These are phyloP conservation scores for Pseudonitzschia multiseries DNA, from an alignment of 108 stramenopile genomes.

Conservation along the genomic window DNA sequence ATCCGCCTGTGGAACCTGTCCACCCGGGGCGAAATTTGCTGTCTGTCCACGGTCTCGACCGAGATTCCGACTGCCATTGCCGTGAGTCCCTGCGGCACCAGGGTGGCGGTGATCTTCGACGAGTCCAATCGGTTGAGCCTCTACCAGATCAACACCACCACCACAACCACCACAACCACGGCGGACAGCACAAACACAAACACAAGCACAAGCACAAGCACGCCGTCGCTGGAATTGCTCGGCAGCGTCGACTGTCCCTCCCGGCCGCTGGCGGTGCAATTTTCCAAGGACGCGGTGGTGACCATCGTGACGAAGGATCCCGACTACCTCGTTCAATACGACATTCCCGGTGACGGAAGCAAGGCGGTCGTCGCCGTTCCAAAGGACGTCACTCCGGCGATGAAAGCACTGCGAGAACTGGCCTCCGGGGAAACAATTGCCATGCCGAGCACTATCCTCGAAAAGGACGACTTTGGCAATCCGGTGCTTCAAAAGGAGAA, in stretches of 20 bases:
- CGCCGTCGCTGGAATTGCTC: conserved; percentile 37
- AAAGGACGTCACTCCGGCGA: conserved; percentile 18
- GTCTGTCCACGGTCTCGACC: conserved; percentile 9
- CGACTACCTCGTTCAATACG: conserved; percentile 42
- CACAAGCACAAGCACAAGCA: too few relatives aligned
- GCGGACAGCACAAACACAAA: too few relatives aligned
- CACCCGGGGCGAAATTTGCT: conserved; percentile 40
- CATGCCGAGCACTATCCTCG: conserved; percentile 64
- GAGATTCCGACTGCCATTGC: conserved; percentile 42
- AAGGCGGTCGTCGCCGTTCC: conserved; percentile 16
- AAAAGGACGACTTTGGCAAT: conserved; percentile 44
- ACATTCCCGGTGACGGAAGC: conserved; percentile 2
- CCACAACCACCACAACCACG: conserved; percentile 18
- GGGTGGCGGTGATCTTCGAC: conserved; percentile 44
- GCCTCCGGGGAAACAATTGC: conserved; percentile 24
- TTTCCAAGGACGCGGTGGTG: conserved; percentile 19
- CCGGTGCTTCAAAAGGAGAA: conserved; percentile 40
- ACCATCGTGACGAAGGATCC: conserved; percentile 56
- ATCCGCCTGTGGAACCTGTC: conserved; percentile 71
- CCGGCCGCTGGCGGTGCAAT: conserved; percentile 2
- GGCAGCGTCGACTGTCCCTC: background rate
- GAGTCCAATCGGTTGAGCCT: conserved; percentile 41
- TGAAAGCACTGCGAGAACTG: conserved; percentile 3
- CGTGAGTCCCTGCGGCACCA: conserved; percentile 11
- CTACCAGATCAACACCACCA: conserved; percentile 10